Evolutionary conservation across 176 grass and related monocot species (phyloP), one percentile per base, ranked within the genome.

Genomic region (Alloteropsis semialata): DNA sequence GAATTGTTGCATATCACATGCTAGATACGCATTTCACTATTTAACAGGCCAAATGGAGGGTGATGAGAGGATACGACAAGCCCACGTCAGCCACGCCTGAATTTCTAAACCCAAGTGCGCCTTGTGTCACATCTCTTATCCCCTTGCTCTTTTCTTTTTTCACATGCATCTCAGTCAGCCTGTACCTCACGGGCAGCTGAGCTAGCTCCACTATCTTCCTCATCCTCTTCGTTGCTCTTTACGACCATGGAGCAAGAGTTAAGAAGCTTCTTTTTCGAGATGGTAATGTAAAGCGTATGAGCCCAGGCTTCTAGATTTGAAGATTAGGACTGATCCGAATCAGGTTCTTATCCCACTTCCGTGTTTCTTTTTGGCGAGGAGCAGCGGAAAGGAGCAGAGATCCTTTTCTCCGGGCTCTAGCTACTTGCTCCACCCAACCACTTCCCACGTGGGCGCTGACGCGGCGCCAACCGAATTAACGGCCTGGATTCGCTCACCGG

Each of bases 81-180:
- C 4, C 38, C 38, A 42, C 79, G 88, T 86, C 88, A 86, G 18
- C 30, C 37, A 34, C 53, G 46, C 76, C 44, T 19, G 8, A 12
- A 54, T 43, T 29, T 54, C 4, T 37, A 25, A 81, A 28, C 12
- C 7, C 24, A 11, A 90, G 72, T 86, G 83, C 88, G 46, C 13
- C 45, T 34, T 49, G 57, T 70, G 79, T 90, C 83, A 78, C 55
- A 28, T 32, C 72, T 82, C n/a, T 85, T 89, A 75, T 81, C 49
- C 6, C 18, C 27, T 22, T 0, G 1, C 15, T 15, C 9, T 45
- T 61, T 6, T 61, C 12, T 16, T 30, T 61, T 28, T 28, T n/a
- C n/a, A 70, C 14, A 79, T 16, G 38, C 46, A 34, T 74, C 57
- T 27, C 33, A 21, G 5, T 50, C 61, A 13, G 16, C 6, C 3